Evolutionary conservation across 2,329 filamentous ascomycete genomes (phyloP).

Genomic region (Verticillium longisporum): DNA sequence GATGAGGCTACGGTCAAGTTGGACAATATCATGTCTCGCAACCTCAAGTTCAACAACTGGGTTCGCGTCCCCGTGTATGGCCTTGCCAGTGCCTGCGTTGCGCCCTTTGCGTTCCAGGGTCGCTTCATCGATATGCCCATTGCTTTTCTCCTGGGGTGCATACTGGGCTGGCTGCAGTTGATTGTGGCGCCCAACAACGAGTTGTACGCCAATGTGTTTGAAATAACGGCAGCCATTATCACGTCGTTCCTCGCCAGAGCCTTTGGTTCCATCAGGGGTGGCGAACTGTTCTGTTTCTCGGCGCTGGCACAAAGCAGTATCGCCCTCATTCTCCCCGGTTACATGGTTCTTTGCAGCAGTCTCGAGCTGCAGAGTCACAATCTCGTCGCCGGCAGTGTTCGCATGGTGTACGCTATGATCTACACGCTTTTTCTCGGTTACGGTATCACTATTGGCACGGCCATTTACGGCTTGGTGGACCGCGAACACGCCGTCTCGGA

Average conservation of each 20-base stretch:
- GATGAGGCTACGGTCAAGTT: conserved; percentile 61
- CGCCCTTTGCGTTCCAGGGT: conserved; percentile 73
- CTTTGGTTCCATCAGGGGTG: conserved; percentile 56
- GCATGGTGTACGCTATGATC: conserved; percentile 65
- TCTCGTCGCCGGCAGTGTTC: conserved; percentile 57
- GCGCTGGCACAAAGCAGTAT: conserved; percentile 68
- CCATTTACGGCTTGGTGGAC: conserved; percentile 52
- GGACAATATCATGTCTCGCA: conserved; percentile 43
- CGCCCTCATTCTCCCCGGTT: conserved; percentile 63
- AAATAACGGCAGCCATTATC: conserved; percentile 51
- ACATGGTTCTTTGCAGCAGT: conserved; percentile 43
- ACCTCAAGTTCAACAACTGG: conserved; percentile 43
- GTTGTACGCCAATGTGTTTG: conserved; percentile 52
- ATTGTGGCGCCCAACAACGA: conserved; percentile 68
- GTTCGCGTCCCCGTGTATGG: conserved; percentile 63
- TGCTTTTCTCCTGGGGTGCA: conserved; percentile 66
- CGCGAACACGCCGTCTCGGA: conserved; percentile 37
- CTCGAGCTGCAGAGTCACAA: conserved; percentile 60
- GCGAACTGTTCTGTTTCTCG: conserved; percentile 62
- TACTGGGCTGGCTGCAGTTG: conserved; percentile 69
- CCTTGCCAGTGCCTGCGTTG: conserved; percentile 67
- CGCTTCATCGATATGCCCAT: conserved; percentile 73
- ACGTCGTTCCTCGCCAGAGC: conserved; percentile 65
- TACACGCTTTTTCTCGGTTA: conserved; percentile 62
- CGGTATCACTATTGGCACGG: conserved; percentile 56